Evolutionary conservation across 2,329 filamentous ascomycete species (phyloP), one percentile per base, ranked within the genome.

Genomic region (Trichoderma koningii): DNA sequence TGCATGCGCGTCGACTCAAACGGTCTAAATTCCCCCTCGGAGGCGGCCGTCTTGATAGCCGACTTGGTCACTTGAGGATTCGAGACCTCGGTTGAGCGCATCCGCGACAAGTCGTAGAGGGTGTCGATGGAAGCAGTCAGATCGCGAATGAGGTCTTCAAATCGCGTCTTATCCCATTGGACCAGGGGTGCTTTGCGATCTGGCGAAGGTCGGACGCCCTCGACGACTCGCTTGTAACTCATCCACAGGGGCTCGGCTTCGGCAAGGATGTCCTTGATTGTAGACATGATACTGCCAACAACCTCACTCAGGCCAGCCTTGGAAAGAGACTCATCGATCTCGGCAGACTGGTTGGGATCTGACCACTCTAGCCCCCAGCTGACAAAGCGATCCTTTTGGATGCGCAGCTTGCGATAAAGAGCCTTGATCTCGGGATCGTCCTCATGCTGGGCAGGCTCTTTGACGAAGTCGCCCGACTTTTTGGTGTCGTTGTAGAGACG

Each of bases 321-420:
- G 71, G 89, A 90, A 9, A 89, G 80, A 15, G 85, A 86, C 71
- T 88, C 86, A 71, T 89, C 87, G 68, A 93, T 93, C 75, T 91
- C 87, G 71, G 86, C 85, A 66, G 87, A 82, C 72, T 88, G 84
- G 69, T 81, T 84, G 17, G 88, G 87, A 74, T 93, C 90, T 64
- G 87, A 90, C 91, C 91, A 94, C 75, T 92, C 89, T 60, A 92
- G 80, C 0, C 90, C 91, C 91, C 91, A 94, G 66, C 87, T 89
- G 66, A 91, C 87, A 53, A 93, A 81, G 17, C 91, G 84, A 77
- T 93, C 89, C 74, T 91, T 92, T 71, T 93, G 91, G 69, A 93
- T 92, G 68, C 89, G 85, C 69, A 92, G 85, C 74, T 91, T 92
- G 68, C 89, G 87, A 74, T 93, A 89, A 38, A 93, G 79, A 17